Base-by-base conservation (phyloP, 192 early-diverging fungal genomes). In the Coemansia brasiliensis region DNA sequence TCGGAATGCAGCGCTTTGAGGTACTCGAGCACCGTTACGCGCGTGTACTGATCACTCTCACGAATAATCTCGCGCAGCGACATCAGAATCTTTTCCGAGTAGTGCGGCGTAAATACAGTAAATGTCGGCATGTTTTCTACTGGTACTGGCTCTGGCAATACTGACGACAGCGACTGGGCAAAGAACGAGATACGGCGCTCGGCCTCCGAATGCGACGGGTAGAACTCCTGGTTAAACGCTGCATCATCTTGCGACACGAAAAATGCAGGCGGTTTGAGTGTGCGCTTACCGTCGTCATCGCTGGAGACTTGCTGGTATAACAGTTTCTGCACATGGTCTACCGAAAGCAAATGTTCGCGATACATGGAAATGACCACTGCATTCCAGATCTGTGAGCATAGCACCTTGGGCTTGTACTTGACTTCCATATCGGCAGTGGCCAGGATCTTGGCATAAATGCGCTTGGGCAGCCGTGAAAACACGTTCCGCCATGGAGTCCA, bases 91-190 rank as follows among this genome's bases (percentile, higher is more conserved):
- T 93, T 92, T 65, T 93, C 91, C 41, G 85, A 85, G 74, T 92
- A 93, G 52, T 93, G 91, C 27, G 91, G 91, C 15, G 86, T 88
- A 26, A 93, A 72, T 5, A 93, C 91, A 0, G 90, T 91, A 29
- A 92, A 93, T 4, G 90, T 85, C 1, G 91, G 91, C 89, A 92
- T 93, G 52, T 88, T 88, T 38, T 87, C 86, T 5, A 93, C 85
- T 1, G 91, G 86, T 10, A 88, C 74, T 4, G 91, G 87, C 56
- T 88, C 85, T 8, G 89, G 91, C 43, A 93, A 86, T 4, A 88
- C 79, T 5, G 87, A 92, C 18, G 91, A 86, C 64, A 93, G 71
- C 39, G 88, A 90, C 78, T 93, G 87, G 2, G 90, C 90, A 84
- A 93, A 93, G 79, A 93, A 93, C 37, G 83, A 82, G 53, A 93